Evolutionary conservation across 2,329 filamentous ascomycete species (phyloP).

Genomic region (Neocucurbitaria cava): DNA sequence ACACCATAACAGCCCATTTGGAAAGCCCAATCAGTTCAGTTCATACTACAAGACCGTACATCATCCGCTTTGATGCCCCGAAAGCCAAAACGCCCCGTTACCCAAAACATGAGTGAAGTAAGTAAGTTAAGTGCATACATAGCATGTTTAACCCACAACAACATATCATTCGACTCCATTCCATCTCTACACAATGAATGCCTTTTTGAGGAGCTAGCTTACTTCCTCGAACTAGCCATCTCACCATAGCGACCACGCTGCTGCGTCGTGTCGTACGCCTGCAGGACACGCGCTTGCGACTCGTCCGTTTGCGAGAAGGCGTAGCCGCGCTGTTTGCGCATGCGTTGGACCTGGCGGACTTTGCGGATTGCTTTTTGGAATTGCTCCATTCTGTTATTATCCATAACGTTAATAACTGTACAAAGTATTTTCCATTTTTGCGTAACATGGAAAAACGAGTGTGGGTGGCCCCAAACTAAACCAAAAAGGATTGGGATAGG

Average conservation of each 20-base stretch:
- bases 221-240: slow-evolving; percentile 72
- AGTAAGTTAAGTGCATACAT: no score
- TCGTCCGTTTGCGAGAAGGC: slow-evolving; percentile 98
- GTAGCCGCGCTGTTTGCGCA: slow-evolving; percentile 98
- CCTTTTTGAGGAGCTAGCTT: no score
- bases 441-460: no score
- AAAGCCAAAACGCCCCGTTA: background rate
- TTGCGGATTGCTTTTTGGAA: slow-evolving; percentile 99
- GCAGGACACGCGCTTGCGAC: slow-evolving; percentile 90
- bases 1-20: background rate
- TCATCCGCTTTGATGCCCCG: background rate
- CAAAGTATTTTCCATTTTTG: no score
- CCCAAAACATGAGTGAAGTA: background rate
- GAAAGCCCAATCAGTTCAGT: background rate
- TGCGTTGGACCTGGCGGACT: slow-evolving; percentile 95
- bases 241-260: slow-evolving; percentile 92
- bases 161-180: no score
- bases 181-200: background rate
- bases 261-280: slow-evolving; percentile 96
- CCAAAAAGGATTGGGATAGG: no score
- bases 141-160: no score
- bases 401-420: no score
- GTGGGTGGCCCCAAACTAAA: no score
- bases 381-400: slow-evolving; percentile 91
- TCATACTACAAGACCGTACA: background rate